These are phyloP conservation scores for Wilhelminamyces savonicus DNA, from an alignment of 805 yeast species.

Conservation along the genomic window DNA sequence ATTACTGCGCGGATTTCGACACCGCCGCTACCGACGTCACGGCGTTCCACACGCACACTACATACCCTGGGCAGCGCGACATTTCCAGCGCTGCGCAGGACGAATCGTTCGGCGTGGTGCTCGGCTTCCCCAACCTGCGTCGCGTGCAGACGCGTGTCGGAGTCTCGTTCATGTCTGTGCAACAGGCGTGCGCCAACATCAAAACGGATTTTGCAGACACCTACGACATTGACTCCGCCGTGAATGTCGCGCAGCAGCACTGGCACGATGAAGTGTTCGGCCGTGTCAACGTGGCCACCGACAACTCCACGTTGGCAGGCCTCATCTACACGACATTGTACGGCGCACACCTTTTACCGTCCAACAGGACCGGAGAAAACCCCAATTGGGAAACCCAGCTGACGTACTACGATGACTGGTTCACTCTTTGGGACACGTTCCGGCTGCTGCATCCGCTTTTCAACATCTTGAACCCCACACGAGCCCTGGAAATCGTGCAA, in stretches of 20 bases:
- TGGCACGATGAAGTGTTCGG: conserved; percentile 20
- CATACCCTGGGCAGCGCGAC: no score
- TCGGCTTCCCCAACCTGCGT: conserved; percentile 8
- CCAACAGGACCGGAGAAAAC: conserved; percentile 26
- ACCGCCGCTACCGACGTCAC: conserved; percentile 6
- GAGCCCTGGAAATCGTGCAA: conserved; percentile 21
- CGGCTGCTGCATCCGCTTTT: no score
- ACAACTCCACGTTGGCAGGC: conserved; percentile 6
- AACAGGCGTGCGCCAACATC: conserved; percentile 21
- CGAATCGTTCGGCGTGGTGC: conserved; percentile 17
- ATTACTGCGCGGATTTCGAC: conserved; percentile 23
- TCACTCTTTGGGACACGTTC: no score
- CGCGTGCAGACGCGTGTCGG: conserved; percentile 16
- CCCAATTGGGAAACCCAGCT: conserved; percentile 11
- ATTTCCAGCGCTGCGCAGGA: conserved; percentile 3
- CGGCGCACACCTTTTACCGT: conserved; percentile 23
- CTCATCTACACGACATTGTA: conserved; percentile 20
- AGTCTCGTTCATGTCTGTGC: conserved; percentile 19
- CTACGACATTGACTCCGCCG: conserved; percentile 9
- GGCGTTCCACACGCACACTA: conserved; percentile 10
- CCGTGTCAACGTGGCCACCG: conserved; percentile 11
- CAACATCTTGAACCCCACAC: conserved; percentile 19
- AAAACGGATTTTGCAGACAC: conserved; percentile 9
- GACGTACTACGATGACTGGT: conserved; percentile 25
- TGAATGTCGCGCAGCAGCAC: conserved; percentile 7